These are phyloP conservation scores for Goffeauzyma gilvescens DNA, from an alignment of 768 basidiomycete genomes.

Conservation along the genomic window DNA sequence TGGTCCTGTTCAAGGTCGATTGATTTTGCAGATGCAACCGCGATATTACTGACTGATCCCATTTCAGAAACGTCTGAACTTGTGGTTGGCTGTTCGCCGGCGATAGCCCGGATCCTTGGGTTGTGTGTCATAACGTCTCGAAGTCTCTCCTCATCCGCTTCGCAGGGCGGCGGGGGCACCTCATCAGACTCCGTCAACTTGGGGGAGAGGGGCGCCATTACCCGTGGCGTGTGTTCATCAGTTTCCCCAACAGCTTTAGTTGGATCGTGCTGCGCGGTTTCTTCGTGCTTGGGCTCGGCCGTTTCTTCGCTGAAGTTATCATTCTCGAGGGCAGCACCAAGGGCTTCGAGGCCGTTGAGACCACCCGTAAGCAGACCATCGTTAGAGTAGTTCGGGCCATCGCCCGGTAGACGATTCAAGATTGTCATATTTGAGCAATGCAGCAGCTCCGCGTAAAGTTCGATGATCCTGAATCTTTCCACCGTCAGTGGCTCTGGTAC, in stretches of 20 bases:
- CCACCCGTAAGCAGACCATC: conserved; percentile 80
- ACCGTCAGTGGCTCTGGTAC: conserved; percentile 63
- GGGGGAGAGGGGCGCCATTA: too few species aligned
- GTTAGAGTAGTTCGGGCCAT: conserved; percentile 52
- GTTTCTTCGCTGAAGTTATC: too few species aligned
- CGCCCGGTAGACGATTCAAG: conserved; percentile 58
- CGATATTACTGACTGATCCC: conserved; percentile 18
- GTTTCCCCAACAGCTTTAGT: too few species aligned
- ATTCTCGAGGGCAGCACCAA: conserved; percentile 59
- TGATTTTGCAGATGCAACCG: conserved; percentile 17
- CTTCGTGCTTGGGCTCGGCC: too few species aligned
- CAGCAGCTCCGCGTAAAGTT: conserved; percentile 85
- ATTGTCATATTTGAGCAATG: conserved; percentile 98
- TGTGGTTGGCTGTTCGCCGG: neutral
- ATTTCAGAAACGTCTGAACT: conserved; percentile 16
- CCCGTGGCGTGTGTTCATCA: too few species aligned
- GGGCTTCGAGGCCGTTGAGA: conserved; percentile 57
- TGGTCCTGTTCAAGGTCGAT: too few species aligned
- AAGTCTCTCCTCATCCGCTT: conserved; percentile 17
- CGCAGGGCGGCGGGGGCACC: conserved; percentile 22
- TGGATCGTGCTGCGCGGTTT: too few species aligned
- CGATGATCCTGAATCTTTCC: conserved; percentile 88
- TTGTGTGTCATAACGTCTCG: conserved; percentile 22
- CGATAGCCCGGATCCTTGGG: conserved; percentile 4
- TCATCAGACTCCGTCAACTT: too few species aligned